These are phyloP conservation scores for Lyophyllum shimeji DNA, from an alignment of 768 basidiomycete species.

Conservation along the genomic window DNA sequence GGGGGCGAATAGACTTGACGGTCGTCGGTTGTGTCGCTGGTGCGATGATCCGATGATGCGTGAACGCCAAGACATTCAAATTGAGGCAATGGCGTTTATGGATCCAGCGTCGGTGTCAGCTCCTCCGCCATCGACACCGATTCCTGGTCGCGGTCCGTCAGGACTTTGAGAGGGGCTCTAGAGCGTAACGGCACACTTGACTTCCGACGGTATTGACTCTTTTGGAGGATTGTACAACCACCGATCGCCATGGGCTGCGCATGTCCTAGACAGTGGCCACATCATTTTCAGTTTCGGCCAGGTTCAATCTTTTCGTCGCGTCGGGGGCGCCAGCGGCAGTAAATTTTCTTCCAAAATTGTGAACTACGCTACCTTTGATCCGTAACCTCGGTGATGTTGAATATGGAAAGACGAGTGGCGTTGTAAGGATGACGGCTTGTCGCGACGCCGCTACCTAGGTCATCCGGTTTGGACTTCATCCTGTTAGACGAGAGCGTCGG, in stretches of 20 bases:
- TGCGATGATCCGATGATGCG: slow-evolving; percentile 9
- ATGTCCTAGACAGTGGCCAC: neutral
- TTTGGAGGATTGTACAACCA: neutral
- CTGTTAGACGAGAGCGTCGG: neutral
- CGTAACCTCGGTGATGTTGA: neutral
- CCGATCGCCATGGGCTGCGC: neutral
- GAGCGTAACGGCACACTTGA: neutral
- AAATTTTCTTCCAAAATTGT: neutral
- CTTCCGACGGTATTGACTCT: neutral
- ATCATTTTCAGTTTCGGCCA: neutral
- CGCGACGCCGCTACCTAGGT: slow-evolving; percentile 2
- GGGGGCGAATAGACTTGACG: neutral
- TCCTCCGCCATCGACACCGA: neutral
- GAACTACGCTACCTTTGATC: too few relatives aligned
- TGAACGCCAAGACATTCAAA: neutral
- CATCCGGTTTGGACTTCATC: neutral
- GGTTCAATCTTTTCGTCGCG: neutral
- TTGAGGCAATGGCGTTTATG: neutral
- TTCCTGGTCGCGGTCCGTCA: neutral
- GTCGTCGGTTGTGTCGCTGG: neutral
- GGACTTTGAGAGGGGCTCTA: slow-evolving; percentile 13
- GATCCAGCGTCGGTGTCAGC: neutral
- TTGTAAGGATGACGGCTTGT: slow-evolving; percentile 10
- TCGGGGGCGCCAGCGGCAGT: neutral
- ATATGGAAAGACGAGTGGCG: neutral